Evolutionary conservation across 2,329 filamentous ascomycete species (phyloP), one percentile per base, ranked within the genome.

Genomic region (Coniochaeta ligniaria): DNA sequence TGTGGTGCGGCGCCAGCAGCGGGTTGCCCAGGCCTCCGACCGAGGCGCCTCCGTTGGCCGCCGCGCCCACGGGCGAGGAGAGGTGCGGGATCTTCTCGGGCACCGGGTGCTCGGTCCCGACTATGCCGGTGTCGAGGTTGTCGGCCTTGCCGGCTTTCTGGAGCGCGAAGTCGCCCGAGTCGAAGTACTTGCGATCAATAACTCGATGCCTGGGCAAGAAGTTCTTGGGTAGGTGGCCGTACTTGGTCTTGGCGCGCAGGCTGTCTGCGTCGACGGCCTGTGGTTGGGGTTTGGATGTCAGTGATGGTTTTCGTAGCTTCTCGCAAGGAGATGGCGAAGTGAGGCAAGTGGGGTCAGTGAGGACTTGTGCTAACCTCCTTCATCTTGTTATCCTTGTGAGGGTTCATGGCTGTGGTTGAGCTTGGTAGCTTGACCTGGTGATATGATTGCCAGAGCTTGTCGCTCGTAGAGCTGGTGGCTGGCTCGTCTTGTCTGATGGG

Each of bases 171-270:
- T 97, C 92, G 72, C 92, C 93, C 63, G 90, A 95, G 80, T 97
- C 92, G 77, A 97, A 97, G 80, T 96, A 97, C 80, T 96, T 99
- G 81, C 95, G 93, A 76, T 98, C 95, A 84, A 97, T 97, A n/a
- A n/a, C n/a, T n/a, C n/a, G n/a, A n/a, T n/a, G n/a, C n/a, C n/a
- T n/a, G n/a, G n/a, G n/a, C n/a, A n/a, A n/a, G 73, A 98, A 86
- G 74, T 98, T 96, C 82, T 98, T 98, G 82, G 96, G 92, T 69
- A 98, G 88, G 71, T 97, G 85, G 76, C 97, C 94, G 75, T n/a
- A n/a, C n/a, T n/a, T n/a, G n/a, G n/a, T n/a, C n/a, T n/a, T n/a
- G n/a, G n/a, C n/a, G n/a, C n/a, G n/a, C n/a, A n/a, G n/a, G n/a
- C n/a, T n/a, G n/a, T n/a, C n/a, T n/a, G n/a, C n/a, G n/a, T n/a